phyloP scores from a whole-genome alignment of 345 rosid species.

The Brassica incana region DNA sequence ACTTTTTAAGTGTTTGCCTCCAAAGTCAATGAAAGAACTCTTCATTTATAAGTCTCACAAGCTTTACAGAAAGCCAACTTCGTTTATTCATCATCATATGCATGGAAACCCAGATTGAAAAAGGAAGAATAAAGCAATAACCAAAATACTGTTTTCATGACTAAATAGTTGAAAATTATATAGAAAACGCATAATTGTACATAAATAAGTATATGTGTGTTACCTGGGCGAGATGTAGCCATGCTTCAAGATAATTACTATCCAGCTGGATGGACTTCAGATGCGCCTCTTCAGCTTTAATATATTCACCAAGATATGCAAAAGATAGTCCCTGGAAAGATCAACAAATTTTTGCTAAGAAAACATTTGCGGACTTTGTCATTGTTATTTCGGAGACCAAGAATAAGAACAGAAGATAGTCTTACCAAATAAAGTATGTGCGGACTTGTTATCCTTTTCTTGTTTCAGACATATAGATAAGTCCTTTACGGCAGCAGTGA shows the following conservation, averaged over 20 bases:
- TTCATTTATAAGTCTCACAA: too few species aligned
- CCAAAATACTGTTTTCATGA: constrained; percentile 9
- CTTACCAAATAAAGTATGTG: constrained; percentile 82
- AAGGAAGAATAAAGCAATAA: not conserved
- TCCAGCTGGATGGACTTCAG: constrained; percentile 82
- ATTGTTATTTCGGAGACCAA: constrained; percentile 16
- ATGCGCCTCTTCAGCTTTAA: constrained; percentile 84
- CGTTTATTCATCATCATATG: not conserved
- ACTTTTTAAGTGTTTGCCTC: not conserved
- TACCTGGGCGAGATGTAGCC: constrained; percentile 95
- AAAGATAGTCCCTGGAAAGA: constrained; percentile 70
- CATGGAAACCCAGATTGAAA: not conserved
- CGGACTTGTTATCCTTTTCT: constrained; percentile 86
- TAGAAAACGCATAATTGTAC: not conserved
- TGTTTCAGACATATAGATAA: constrained; percentile 77
- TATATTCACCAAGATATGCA: constrained; percentile 76
- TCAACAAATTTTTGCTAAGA: constrained; percentile 21
- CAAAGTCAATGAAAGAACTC: too few species aligned
- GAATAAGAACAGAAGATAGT: constrained; percentile 23
- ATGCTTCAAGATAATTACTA: constrained; percentile 73
- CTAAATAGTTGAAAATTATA: not conserved
- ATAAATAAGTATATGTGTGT: constrained; percentile 12
- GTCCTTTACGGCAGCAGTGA: constrained; percentile 80
- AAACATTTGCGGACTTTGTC: constrained; percentile 3
- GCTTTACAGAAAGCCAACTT: too few species aligned